These are phyloP conservation scores for Penicillium oxalicum DNA, from an alignment of 2,329 filamentous ascomycete species.

Conservation along the genomic window DNA sequence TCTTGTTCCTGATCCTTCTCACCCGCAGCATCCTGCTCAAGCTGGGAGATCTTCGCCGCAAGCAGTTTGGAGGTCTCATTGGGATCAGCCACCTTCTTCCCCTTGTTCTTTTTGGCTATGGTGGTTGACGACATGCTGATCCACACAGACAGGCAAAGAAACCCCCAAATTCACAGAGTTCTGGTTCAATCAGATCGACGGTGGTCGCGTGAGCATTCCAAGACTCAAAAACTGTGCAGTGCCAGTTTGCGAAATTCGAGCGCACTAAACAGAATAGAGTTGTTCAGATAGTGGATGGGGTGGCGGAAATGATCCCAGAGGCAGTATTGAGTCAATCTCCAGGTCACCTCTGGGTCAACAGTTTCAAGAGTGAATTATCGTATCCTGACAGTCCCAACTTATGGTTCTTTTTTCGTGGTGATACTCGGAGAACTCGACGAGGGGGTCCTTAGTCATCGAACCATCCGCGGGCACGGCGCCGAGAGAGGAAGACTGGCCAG, in stretches of 20 bases:
- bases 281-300: conserved; percentile 4
- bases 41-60: conserved; percentile 86
- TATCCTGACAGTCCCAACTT: conserved; percentile 16
- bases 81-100: conserved; percentile 76
- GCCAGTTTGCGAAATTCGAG: conserved; percentile 8
- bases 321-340: conserved; percentile 6
- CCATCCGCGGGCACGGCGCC: conserved; percentile 13
- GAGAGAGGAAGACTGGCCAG: conserved; percentile 11
- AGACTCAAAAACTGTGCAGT: conserved; percentile 19
- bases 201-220: conserved; percentile 26
- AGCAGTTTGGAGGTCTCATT: conserved; percentile 88
- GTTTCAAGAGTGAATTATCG: conserved; percentile 1
- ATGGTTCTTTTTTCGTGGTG: conserved; percentile 17
- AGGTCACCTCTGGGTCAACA: conserved; percentile 19
- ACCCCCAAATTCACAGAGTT: conserved; percentile 2
- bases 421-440: conserved; percentile 27
- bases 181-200: conserved; percentile 37
- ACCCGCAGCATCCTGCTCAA: conserved; percentile 86
- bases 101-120: conserved; percentile 70
- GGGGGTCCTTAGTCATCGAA: conserved; percentile 23
- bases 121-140: conserved; percentile 43
- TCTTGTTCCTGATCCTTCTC: conserved; percentile 94
- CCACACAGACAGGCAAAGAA: conserved; percentile 4
- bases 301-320: conserved; percentile 15
- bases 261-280: conserved; percentile 5